Evolutionary conservation across 2,329 filamentous ascomycete genomes (phyloP), one percentile per base, ranked within the genome.

Genomic region (Aureobasidium sp.): DNA sequence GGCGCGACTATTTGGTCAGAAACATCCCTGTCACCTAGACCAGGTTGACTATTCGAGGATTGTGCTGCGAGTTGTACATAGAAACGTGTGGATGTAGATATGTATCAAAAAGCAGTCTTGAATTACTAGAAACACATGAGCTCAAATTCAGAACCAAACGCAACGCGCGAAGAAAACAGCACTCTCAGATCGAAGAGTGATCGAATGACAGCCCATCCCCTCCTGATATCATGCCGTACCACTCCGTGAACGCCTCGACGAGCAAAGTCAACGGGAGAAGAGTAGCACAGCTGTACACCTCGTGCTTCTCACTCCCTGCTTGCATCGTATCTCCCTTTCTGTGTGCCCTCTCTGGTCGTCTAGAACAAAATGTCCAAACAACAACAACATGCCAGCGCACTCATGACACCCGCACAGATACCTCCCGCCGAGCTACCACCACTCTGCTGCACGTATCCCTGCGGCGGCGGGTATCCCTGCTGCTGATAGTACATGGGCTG

Each of bases 341-440:
- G 20, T 20, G 20, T 47, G 20, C 20, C 20, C 6, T 15, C 29
- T 2, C 17, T 20, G 5, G 6, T n/a, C 57, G 6, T 17, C 53
- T 53, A 64, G 63, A 77, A 78, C 59, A 78, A 66, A 55, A 77
- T 73, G 71, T 80, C 78, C 71, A 80, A 73, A 69, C 78, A 81
- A 68, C 78, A 81, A 67, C 78, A 81, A 66, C 78, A 79, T 9
- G 78, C 78, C 62, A 79, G 59, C 20, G 76, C 78, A 51, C 76
- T 78, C 66, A 79, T 68, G 17, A 81, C 71, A 69, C 78, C 78
- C 1, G 78, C 77, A 61, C 78, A 80, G 36, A 78, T 73, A 2
- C 78, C 78, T 9, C 60, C 67, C 6, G 66, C 68, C 8, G n/a
- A 34, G 32, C 32, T 34, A 34, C 32, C 32, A 34, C 32, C 17